Conservation (phyloP, 495 filamentous ascomycete species). For the Penicillium samsonianum region DNA sequence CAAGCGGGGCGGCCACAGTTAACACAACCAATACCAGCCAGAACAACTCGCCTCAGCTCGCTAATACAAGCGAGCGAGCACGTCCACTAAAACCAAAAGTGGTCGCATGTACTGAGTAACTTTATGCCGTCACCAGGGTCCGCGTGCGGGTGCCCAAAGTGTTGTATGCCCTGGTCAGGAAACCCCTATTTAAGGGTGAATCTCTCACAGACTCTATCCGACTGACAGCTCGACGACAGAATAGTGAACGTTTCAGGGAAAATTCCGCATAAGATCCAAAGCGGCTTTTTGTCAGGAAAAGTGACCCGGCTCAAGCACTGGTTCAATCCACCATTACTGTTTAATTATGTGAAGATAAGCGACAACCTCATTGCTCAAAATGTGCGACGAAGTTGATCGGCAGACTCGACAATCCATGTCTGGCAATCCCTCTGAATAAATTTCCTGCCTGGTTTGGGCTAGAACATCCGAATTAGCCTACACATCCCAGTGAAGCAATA, state of each 20-base stretch:
- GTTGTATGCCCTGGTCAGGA: background rate
- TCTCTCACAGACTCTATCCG: no score
- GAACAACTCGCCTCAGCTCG: background rate
- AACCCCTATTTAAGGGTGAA: no score
- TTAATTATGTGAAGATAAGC: constrained; percentile 17
- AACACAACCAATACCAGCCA: background rate
- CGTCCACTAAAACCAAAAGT: no score
- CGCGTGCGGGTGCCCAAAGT: background rate
- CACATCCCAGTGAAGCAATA: background rate
- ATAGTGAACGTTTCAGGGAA: no score
- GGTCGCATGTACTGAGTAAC: background rate
- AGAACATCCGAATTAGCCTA: background rate
- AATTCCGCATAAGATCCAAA: no score
- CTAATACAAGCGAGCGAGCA: no score
- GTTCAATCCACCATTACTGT: background rate
- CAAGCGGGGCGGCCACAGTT: background rate
- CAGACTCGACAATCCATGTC: constrained; percentile 37
- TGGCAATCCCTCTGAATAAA: constrained; percentile 29
- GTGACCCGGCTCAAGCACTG: background rate
- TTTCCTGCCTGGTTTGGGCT: constrained; percentile 10
- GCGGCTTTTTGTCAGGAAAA: background rate
- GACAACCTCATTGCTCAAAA: constrained; percentile 17
- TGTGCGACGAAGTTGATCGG: constrained; percentile 21
- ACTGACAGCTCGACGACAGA: no score
- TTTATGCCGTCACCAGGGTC: background rate